Base-by-base conservation (phyloP, 768 basidiomycete species). In the Amanita exitialis region DNA sequence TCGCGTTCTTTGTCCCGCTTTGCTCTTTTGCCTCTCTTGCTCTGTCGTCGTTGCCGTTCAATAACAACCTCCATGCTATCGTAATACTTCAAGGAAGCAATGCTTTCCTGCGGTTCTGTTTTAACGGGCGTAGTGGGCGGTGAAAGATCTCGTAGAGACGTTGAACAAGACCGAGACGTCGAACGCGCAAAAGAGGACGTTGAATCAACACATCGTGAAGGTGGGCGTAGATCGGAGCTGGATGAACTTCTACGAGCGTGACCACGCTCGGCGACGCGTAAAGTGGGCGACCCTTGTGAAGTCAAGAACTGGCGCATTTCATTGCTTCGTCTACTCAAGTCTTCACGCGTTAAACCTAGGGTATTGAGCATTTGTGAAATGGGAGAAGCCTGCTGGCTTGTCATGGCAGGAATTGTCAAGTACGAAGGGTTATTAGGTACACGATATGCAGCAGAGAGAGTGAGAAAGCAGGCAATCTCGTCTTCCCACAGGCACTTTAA, bases 221-320 rank as follows among this genome's bases (percentile, higher is more conserved):
- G 62, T 51, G 61, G 63, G 56, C 57, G 65, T 47, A 60, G 61
- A 57, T 67, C 72, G 49, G 62, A 60, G 45, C 34, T 38, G 34
- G 36, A 56, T 55, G 66, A 57, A 68, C 52, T 54, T 61, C 47
- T 62, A 54, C 62, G 59, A 59, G 66, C 52, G 45, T 53, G 59
- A 58, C 68, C 66, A 56, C 62, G 64, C 52, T 67, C 66, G 57
- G 69, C 55, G 60, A 70, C 71, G 67, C 75, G 74, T 64, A 73
- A 65, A 65, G 74, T 63, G 51, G 64, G 62, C 47, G 67, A 61
- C 59, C 69, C 69, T 60, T 80, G 75, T 27, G 78, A 66, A 30
- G 78, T 82, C 57, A 87, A 73, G 69, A 86, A 88, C 58, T 80
- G 79, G 47, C 86, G 82, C 86, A 90, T 89, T 63, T 87, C 78